Evolutionary conservation across 2,329 filamentous ascomycete species (phyloP).

Genomic region (Claviceps sp.): DNA sequence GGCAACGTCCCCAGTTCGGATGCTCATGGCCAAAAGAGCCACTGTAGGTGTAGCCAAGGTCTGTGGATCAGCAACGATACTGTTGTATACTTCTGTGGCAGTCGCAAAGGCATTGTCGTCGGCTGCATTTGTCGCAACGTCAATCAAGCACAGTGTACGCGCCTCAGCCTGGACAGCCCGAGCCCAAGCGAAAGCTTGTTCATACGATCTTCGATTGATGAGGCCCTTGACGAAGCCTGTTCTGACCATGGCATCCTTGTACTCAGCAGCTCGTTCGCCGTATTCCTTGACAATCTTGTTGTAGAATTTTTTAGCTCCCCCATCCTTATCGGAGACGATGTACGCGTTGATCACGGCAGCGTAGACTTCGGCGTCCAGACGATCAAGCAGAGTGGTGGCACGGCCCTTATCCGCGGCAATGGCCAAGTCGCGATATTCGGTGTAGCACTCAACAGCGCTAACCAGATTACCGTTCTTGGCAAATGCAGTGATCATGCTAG

Average conservation of each 20-base stretch:
- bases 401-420: slow-evolving; percentile 68
- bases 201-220: slow-evolving; percentile 54
- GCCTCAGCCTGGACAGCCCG: slow-evolving; percentile 46
- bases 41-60: slow-evolving; percentile 49
- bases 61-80: slow-evolving; percentile 37
- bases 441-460: slow-evolving; percentile 88
- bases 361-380: slow-evolving; percentile 75
- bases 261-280: slow-evolving; percentile 41
- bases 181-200: slow-evolving; percentile 63
- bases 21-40: slow-evolving; percentile 74
- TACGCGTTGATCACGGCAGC: slow-evolving; percentile 87
- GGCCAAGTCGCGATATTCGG: slow-evolving; percentile 84
- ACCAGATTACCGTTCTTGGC: slow-evolving; percentile 66
- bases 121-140: slow-evolving; percentile 65
- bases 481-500: slow-evolving; percentile 91
- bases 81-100: slow-evolving; percentile 53
- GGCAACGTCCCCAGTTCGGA: slow-evolving; percentile 68
- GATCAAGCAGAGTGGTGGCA: slow-evolving; percentile 50
- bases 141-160: slow-evolving; percentile 51
- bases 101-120: slow-evolving; percentile 60
- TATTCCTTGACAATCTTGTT: slow-evolving; percentile 59
- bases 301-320: slow-evolving; percentile 76
- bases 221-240: slow-evolving; percentile 70
- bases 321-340: slow-evolving; percentile 63
- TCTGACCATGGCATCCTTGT: slow-evolving; percentile 60